These are phyloP conservation scores for Dimargaris cristalligena DNA, from an alignment of 192 early-diverging fungal species.

Conservation along the genomic window DNA sequence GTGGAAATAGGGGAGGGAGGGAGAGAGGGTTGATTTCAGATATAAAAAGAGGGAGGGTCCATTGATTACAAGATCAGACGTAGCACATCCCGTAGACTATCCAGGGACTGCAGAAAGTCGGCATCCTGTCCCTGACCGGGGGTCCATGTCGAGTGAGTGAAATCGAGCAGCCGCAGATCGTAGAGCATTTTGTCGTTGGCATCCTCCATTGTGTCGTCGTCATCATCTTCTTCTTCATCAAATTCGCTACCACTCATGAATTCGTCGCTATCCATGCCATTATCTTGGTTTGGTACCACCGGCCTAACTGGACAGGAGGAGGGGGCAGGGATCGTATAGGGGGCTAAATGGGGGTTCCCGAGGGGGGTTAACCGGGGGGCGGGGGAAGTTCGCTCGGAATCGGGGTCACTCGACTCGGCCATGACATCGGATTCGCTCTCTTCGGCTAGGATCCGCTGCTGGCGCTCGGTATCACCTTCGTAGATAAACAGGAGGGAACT, in stretches of 20 bases:
- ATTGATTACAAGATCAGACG: constrained; percentile 21
- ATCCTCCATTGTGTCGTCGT: constrained; percentile 17
- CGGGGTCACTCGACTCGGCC: constrained; percentile 11
- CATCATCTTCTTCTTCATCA: constrained; percentile 20
- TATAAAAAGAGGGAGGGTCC: no score
- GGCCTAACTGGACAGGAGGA: background rate
- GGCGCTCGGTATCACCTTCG: constrained; percentile 40
- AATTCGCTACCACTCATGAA: constrained; percentile 11
- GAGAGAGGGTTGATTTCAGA: no score
- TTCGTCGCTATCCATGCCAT: constrained; percentile 5
- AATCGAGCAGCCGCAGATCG: constrained; percentile 69
- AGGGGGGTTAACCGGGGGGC: no score
- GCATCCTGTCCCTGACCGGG: constrained; percentile 46
- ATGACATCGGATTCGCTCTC: constrained; percentile 8
- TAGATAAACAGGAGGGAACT: constrained; percentile 70
- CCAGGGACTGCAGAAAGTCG: constrained; percentile 45
- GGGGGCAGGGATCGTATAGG: background rate
- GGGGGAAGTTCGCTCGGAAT: constrained; percentile 17
- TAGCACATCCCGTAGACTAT: constrained; percentile 37
- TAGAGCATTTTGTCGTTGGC: constrained; percentile 24
- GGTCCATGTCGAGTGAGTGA: constrained; percentile 66
- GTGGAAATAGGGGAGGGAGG: no score
- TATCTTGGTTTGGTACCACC: constrained; percentile 6
- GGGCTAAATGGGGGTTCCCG: no score
- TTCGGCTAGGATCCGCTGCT: constrained; percentile 28